These are phyloP conservation scores for Pythium insidiosum DNA, from an alignment of 352 stramenopile genomes.

Conservation along the genomic window DNA sequence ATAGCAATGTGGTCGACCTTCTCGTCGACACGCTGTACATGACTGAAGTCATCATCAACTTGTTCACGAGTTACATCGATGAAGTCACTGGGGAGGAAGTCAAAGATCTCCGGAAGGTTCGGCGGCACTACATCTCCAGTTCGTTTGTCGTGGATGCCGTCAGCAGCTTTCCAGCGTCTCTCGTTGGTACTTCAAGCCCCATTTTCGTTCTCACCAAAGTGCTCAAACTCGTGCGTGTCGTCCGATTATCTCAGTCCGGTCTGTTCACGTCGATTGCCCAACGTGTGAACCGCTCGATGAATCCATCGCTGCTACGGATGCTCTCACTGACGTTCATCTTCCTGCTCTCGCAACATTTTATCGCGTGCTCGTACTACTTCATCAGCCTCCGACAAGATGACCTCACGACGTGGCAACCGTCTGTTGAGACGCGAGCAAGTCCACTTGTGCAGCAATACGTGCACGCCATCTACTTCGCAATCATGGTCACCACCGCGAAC, in stretches of 20 bases:
- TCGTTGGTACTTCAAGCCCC: conserved; percentile 21
- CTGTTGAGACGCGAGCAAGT: conserved; percentile 16
- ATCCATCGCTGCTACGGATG: conserved; percentile 62
- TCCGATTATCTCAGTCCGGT: conserved; percentile 41
- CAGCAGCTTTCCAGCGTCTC: conserved; percentile 40
- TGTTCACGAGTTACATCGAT: conserved; percentile 61
- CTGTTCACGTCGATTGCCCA: conserved; percentile 37
- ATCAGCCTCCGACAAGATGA: conserved; percentile 32
- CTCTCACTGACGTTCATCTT: conserved; percentile 62
- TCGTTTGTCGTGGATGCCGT: conserved; percentile 47
- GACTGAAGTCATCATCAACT: conserved; percentile 45
- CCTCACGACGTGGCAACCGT: conserved; percentile 36
- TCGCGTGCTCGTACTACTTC: conserved; percentile 64
- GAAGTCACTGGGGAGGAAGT: conserved; percentile 52
- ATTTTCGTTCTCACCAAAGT: conserved; percentile 43
- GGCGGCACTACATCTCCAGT: conserved; percentile 40
- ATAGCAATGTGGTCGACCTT: conserved; percentile 25
- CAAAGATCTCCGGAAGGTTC: conserved; percentile 44
- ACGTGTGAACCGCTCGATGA: conserved; percentile 56
- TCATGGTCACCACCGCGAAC: conserved; percentile 60
- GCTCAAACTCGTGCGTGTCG: conserved; percentile 44
- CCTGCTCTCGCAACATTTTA: conserved; percentile 63
- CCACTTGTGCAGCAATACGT: conserved; percentile 40
- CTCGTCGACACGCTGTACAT: conserved; percentile 50
- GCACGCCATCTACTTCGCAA: conserved; percentile 51